Conservation (phyloP, 148 eudicot species). For the Agrostemma githago region DNA sequence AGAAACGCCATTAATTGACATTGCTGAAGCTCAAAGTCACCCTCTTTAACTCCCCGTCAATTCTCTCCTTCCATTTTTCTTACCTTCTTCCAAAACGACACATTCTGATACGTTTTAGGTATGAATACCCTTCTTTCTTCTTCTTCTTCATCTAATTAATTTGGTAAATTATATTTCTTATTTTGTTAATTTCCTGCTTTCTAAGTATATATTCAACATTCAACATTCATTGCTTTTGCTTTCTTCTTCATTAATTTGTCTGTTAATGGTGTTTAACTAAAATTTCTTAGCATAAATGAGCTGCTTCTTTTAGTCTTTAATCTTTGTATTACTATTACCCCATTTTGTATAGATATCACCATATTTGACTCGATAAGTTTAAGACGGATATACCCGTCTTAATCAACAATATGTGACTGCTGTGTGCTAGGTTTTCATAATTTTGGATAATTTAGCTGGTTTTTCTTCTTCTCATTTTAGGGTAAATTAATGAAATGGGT, state of each 20-base stretch:
- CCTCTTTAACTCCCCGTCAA: neutral
- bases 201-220: neutral
- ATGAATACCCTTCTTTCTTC: neutral
- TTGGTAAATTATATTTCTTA: neutral
- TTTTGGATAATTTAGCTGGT: constrained; percentile 8
- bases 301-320: neutral
- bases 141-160: neutral
- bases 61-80: neutral
- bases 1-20: neutral
- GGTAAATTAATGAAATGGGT: constrained; percentile 8
- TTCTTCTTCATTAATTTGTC: neutral
- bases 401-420: neutral
- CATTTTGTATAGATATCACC: no score
- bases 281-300: constrained; percentile 5
- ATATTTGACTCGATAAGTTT: no score
- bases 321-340: neutral
- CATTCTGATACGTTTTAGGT: neutral
- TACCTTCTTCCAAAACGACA: neutral
- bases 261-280: neutral
- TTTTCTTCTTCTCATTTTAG: neutral
- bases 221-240: neutral
- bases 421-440: neutral
- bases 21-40: neutral
- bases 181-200: neutral
- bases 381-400: no score